These are phyloP conservation scores for Balansia obtecta DNA, from an alignment of 2,329 filamentous ascomycete species.

Conservation along the genomic window DNA sequence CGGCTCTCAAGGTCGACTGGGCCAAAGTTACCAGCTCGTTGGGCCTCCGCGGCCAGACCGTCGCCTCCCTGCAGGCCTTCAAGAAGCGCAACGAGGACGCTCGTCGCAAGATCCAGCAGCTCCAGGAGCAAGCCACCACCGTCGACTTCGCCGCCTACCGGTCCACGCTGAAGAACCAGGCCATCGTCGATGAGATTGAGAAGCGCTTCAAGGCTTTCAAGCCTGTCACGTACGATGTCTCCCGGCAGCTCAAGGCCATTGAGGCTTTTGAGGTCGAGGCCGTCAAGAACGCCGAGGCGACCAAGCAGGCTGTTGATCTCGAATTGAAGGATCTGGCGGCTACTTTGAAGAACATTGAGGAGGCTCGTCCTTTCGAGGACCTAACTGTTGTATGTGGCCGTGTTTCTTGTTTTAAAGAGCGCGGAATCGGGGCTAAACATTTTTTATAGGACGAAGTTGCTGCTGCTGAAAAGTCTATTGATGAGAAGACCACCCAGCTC, in stretches of 20 bases:
- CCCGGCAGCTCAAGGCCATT: slow-evolving; percentile 92
- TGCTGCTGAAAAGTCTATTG: slow-evolving; percentile 87
- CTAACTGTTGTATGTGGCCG: slow-evolving; percentile 77
- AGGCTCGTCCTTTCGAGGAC: slow-evolving; percentile 88
- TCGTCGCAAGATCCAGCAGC: slow-evolving; percentile 78
- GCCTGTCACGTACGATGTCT: slow-evolving; percentile 84
- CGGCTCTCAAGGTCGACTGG: slow-evolving; percentile 99
- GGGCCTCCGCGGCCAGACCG: slow-evolving; percentile 91
- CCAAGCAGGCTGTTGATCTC: slow-evolving; percentile 89
- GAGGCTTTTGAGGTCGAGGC: slow-evolving; percentile 96
- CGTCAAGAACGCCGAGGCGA: slow-evolving; percentile 90
- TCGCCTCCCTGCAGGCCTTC: slow-evolving; percentile 82
- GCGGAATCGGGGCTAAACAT: slow-evolving; percentile 13
- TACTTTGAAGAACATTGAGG: slow-evolving; percentile 95
- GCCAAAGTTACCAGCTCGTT: slow-evolving; percentile 86
- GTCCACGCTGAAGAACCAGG: slow-evolving; percentile 85
- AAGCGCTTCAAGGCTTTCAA: slow-evolving; percentile 87
- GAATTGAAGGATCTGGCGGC: slow-evolving; percentile 90
- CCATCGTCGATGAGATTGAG: slow-evolving; percentile 93
- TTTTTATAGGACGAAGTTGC: slow-evolving; percentile 74
- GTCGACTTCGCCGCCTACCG: slow-evolving; percentile 95
- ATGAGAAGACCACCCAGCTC: slow-evolving; percentile 89
- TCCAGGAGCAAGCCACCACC: slow-evolving; percentile 71
- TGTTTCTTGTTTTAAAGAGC: background rate
- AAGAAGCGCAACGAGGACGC: slow-evolving; percentile 99